These are phyloP conservation scores for Petunia secreta DNA, from an alignment of 257 asterid genomes.

Conservation along the genomic window DNA sequence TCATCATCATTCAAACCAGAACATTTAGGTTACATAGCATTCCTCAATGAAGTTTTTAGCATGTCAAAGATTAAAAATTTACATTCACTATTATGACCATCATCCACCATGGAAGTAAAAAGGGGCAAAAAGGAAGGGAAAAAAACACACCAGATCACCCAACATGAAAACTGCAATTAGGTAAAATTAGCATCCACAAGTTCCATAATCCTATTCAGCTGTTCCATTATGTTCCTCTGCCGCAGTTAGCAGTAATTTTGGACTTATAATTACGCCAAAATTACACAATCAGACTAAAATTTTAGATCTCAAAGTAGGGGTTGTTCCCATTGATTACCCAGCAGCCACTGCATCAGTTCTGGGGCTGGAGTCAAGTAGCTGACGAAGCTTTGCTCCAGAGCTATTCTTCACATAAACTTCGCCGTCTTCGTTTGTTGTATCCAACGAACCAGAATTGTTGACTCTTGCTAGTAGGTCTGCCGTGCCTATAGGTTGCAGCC, in stretches of 20 bases:
- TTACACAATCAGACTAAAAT: conserved; percentile 38
- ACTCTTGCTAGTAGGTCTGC: conserved; percentile 87
- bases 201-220: conserved; percentile 19
- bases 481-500: conserved; percentile 69
- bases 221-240: conserved; percentile 41
- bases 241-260: conserved; percentile 68
- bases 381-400: conserved; percentile 76
- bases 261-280: conserved; percentile 75
- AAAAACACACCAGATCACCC: conserved; percentile 11
- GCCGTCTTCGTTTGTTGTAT: conserved; percentile 48
- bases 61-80: not conserved
- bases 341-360: conserved; percentile 91
- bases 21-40: not conserved
- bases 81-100: not conserved
- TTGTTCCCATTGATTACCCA: conserved; percentile 41
- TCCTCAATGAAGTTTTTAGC: not conserved
- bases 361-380: conserved; percentile 72
- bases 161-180: conserved; percentile 20
- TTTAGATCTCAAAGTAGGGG: not conserved
- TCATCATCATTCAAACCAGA: conserved; percentile 7
- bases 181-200: conserved; percentile 21
- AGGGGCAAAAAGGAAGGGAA: not conserved
- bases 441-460: conserved; percentile 55
- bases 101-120: not conserved
- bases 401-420: conserved; percentile 49